Percentiles rank a stretch among this genome's conserved stretches.
phyloP scores from a whole-genome alignment of 2,329 filamentous ascomycete genomes.

The Sarocladiaceae sp. region DNA sequence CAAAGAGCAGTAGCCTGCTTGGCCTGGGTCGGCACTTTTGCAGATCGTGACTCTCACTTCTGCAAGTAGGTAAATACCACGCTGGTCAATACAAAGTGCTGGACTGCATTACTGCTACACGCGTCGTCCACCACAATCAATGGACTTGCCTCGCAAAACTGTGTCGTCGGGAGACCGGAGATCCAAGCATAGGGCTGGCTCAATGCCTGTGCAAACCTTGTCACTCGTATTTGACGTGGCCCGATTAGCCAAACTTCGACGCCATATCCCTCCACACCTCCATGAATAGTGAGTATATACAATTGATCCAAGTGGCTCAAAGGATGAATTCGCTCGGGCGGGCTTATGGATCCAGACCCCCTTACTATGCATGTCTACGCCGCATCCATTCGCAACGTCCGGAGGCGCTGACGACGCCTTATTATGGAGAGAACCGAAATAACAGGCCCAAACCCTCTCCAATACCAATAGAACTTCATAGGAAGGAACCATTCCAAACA shows the following conservation, averaged over 20 bases:
- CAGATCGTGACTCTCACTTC: too few relatives aligned
- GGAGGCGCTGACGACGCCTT: slow-evolving; percentile 2
- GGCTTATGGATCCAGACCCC: background rate
- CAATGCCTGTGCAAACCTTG: background rate
- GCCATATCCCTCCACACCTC: background rate
- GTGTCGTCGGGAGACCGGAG: background rate
- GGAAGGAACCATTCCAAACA: too few relatives aligned
- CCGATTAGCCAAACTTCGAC: background rate
- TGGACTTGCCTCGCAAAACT: too few relatives aligned
- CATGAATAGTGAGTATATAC: too few relatives aligned
- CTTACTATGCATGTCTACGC: background rate
- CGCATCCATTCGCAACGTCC: background rate
- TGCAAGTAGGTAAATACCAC: too few relatives aligned
- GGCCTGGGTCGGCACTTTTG: too few relatives aligned
- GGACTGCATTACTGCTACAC: too few relatives aligned
- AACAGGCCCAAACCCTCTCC: background rate
- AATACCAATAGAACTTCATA: background rate
- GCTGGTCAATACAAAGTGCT: too few relatives aligned
- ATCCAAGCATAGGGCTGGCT: background rate
- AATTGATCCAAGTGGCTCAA: too few relatives aligned
- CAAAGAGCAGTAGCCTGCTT: too few relatives aligned
- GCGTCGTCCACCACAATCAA: too few relatives aligned
- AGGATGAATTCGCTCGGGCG: too few relatives aligned
- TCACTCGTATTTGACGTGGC: background rate
- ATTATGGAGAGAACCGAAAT: background rate